These are phyloP conservation scores for Leishmania lainsoni DNA, from an alignment of 208 protist genomes.

Conservation along the genomic window DNA sequence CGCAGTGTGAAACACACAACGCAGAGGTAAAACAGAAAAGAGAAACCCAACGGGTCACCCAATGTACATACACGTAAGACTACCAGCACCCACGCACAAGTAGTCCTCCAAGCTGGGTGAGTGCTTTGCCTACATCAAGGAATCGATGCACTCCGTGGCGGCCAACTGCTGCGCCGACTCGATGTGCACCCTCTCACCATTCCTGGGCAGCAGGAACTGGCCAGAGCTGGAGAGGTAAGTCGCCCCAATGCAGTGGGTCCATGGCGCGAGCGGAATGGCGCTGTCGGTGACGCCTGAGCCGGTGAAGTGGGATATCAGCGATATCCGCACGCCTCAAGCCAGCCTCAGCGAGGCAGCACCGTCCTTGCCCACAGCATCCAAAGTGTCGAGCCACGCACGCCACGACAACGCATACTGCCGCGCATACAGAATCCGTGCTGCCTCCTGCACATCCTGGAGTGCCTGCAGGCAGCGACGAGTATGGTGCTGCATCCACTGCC, in stretches of 20 bases:
- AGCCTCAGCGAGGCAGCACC: background rate
- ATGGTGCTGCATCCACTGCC: conserved; percentile 39
- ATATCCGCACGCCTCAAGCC: background rate
- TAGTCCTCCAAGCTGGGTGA: background rate
- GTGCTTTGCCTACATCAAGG: background rate
- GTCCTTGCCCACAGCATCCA: conserved; percentile 13
- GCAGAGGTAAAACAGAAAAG: background rate
- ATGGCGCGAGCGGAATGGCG: background rate
- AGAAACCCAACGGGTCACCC: background rate
- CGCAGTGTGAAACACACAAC: background rate
- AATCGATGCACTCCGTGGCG: conserved; percentile 11
- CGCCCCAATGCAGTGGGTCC: background rate
- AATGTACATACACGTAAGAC: background rate
- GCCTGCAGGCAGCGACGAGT: conserved; percentile 48
- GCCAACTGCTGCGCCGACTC: background rate
- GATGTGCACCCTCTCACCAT: background rate
- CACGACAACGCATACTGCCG: conserved; percentile 79
- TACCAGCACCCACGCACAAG: background rate
- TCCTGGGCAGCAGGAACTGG: background rate
- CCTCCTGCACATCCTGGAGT: conserved; percentile 45
- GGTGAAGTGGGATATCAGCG: background rate
- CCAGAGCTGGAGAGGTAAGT: background rate
- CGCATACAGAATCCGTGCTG: conserved; percentile 53
- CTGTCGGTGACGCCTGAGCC: background rate
- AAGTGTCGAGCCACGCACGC: conserved; percentile 39